Evolutionary conservation across 306 rosid genomes (phyloP), one percentile per base, ranked within the genome.

Genomic region (Fragaria vesca): DNA sequence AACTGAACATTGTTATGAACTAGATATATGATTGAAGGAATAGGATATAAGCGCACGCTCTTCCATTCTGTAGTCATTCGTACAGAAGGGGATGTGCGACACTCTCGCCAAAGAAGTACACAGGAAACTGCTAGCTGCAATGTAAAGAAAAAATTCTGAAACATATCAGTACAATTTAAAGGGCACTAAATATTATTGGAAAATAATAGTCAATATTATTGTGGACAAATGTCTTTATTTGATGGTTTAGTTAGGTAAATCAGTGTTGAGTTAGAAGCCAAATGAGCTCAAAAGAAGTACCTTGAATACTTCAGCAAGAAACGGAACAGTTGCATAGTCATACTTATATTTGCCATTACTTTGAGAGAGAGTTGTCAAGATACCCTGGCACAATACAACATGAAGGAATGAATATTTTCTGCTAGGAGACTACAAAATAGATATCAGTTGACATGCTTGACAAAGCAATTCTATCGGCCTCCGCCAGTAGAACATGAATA

Each of bases 291-390:
- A 30, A 65, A 26, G 66, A 66, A 46, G 74, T 74, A 89, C 98
- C 97, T 94, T 94, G 45, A 92, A 90, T 68, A 87, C 81, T 84
- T 94, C 97, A 8, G 97, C 95, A 62, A 94, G 97, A 86, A 94
- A 94, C 18, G 97, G 98, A 55, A 92, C 88, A n/a, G 98, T 94
- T 42, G 97, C 98, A 79, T 94, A 94, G 89, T 94, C 97, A 48
- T 92, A 94, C 51, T 73, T 63, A 72, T 90, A 92, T 62, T 78
- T 68, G 61, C 97, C 97, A 32, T 94, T 85, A 50, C 87, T 92
- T 81, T 94, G 97, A 15, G 98, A 92, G 12, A 92, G 93, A 61
- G 98, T 87, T 52, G 98, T 94, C 76, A 92, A 71, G 70, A 94
- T 89, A 79, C 97, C 98, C 97, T 94, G 89, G 47, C 76, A 76